Evolutionary conservation across 805 yeast genomes (phyloP).

Genomic region (Jamesozyma lodderae): DNA sequence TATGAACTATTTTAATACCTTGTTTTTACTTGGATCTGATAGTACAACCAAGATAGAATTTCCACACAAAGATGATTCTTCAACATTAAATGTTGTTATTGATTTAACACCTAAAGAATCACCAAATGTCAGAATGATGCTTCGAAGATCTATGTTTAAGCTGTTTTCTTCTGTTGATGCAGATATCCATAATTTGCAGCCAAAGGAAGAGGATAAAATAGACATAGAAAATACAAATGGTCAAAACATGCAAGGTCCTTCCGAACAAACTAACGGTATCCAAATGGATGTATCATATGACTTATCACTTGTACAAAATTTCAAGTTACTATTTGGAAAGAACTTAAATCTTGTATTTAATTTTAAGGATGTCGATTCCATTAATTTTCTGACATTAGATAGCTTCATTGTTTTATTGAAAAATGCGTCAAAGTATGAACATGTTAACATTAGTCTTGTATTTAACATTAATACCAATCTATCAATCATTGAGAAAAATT

Average conservation of each 20-base stretch:
- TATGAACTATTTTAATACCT: conserved; percentile 26
- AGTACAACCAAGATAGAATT: conserved; percentile 34
- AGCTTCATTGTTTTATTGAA: conserved; percentile 22
- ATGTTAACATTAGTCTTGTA: conserved; percentile 22
- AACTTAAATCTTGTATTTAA: conserved; percentile 25
- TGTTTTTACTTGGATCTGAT: conserved; percentile 37
- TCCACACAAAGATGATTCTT: conserved; percentile 16
- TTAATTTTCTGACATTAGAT: conserved; percentile 22
- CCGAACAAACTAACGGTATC: conserved; percentile 5
- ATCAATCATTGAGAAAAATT: conserved; percentile 28
- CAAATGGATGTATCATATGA: conserved; percentile 23
- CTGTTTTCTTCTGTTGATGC: conserved; percentile 21
- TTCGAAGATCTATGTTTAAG: conserved; percentile 30
- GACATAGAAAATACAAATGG: neutral
- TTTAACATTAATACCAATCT: conserved; percentile 28
- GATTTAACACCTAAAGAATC: conserved; percentile 34
- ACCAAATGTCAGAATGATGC: conserved; percentile 30
- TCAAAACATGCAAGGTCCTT: neutral
- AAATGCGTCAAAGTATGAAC: conserved; percentile 22
- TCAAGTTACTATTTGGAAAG: conserved; percentile 20
- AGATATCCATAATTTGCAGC: conserved; percentile 6
- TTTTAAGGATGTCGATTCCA: conserved; percentile 29
- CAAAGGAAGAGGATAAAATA: conserved; percentile 4
- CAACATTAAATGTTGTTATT: conserved; percentile 20
- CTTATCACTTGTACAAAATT: conserved; percentile 27